Evolutionary conservation across 2,329 filamentous ascomycete genomes (phyloP).

Genomic region (Alternaria incomplexa): DNA sequence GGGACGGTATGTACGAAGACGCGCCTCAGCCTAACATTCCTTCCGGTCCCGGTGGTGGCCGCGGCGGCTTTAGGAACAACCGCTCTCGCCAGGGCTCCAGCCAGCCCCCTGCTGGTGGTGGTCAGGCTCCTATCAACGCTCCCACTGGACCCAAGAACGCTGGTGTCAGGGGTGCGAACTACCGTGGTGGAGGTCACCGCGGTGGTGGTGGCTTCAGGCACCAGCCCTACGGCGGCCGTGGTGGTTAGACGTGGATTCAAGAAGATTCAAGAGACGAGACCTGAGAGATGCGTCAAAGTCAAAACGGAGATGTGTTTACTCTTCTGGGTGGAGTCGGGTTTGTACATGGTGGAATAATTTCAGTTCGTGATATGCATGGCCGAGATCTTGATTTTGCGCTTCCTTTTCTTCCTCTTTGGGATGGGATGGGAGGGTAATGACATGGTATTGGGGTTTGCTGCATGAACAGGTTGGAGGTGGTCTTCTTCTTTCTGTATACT

Average conservation of each 20-base stretch:
- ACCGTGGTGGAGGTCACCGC: constrained; percentile 76
- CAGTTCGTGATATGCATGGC: neutral
- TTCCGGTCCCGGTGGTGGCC: constrained; percentile 53
- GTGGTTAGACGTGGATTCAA: constrained; percentile 8
- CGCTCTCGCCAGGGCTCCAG: constrained; percentile 47
- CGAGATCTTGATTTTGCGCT: neutral
- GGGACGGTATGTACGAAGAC: constrained; percentile 99
- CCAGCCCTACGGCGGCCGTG: constrained; percentile 40
- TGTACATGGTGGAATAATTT: neutral
- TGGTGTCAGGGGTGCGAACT: constrained; percentile 88
- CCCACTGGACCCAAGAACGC: constrained; percentile 97
- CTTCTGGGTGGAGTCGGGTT: neutral
- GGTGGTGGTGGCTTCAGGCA: constrained; percentile 37
- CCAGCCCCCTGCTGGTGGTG: constrained; percentile 49
- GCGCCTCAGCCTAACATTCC: constrained; percentile 79
- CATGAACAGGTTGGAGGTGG: neutral
- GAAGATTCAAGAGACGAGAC: neutral
- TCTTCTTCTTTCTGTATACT: neutral
- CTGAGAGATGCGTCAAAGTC: neutral
- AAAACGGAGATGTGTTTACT: neutral
- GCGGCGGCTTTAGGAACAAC: constrained; percentile 48
- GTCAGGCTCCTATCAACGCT: constrained; percentile 72
- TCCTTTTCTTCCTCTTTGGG: neutral
- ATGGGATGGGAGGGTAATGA: neutral
- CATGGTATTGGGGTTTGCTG: neutral